Evolutionary conservation across 78 protist genomes (phyloP).

Genomic region (Dictyostelium brefeldianum): DNA sequence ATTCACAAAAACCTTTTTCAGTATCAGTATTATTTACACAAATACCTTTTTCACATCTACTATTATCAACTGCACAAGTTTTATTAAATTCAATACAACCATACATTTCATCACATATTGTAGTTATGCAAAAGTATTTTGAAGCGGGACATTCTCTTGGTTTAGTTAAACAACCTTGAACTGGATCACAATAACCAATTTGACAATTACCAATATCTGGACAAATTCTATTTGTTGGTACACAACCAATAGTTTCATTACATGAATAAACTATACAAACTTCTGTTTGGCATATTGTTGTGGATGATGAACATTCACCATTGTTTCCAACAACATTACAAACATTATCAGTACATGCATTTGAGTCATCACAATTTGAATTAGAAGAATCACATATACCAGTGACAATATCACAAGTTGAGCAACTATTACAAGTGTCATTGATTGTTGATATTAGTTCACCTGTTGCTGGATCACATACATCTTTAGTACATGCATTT

Average conservation of each 20-base stretch:
- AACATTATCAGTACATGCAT: slow-evolving; percentile 8
- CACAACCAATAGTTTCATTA: slow-evolving; percentile 30
- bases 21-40: background rate
- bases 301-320: background rate
- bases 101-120: slow-evolving; percentile 2
- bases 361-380: slow-evolving; percentile 14
- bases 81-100: slow-evolving; percentile 43
- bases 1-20: slow-evolving; percentile 4
- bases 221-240: background rate
- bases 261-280: slow-evolving; percentile 23
- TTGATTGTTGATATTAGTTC: background rate
- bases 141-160: background rate
- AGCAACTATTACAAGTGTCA: background rate
- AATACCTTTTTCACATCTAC: slow-evolving; percentile 21
- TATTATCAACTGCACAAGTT: slow-evolving; percentile 12
- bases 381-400: background rate
- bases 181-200: slow-evolving; percentile 15
- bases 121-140: background rate
- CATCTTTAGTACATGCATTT: slow-evolving; percentile 11
- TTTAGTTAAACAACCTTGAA: slow-evolving; percentile 6
- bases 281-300: background rate
- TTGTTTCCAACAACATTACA: background rate
- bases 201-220: background rate
- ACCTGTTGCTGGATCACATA: background rate
- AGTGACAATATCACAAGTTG: background rate